Evolutionary conservation across 768 basidiomycete genomes (phyloP).

Genomic region (Hericium coralloides): DNA sequence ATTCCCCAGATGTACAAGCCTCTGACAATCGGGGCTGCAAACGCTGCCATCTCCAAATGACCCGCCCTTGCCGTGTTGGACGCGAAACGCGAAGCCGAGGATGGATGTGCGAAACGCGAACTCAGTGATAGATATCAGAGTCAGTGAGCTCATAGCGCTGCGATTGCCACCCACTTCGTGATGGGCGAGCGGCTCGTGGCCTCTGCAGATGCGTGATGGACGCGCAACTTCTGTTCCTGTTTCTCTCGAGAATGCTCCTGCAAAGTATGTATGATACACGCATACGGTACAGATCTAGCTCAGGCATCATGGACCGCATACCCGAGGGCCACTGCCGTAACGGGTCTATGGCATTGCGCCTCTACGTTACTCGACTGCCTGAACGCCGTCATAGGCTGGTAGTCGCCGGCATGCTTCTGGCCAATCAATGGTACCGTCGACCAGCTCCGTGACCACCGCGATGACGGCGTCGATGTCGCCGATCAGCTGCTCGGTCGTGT

Average conservation of each 20-base stretch:
- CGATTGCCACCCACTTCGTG: background rate
- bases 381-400: constrained; percentile 80
- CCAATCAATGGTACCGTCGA: constrained; percentile 73
- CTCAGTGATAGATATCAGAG: background rate
- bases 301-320: no score
- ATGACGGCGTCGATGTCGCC: constrained; percentile 87
- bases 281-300: no score
- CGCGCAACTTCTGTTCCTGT: background rate
- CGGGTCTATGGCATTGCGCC: no score
- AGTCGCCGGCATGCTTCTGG: constrained; percentile 59
- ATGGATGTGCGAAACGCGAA: no score
- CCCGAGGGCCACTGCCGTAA: no score
- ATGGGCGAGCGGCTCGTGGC: background rate
- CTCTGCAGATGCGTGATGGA: background rate
- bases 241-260: background rate
- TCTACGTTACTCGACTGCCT: constrained; percentile 50
- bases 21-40: no score
- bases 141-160: background rate
- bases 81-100: no score
- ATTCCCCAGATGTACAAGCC: no score
- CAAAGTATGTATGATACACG: background rate
- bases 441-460: constrained; percentile 66
- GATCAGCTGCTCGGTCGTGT: constrained; percentile 89
- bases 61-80: no score
- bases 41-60: no score